Evolutionary conservation across 2,329 filamentous ascomycete genomes (phyloP), one percentile per base, ranked within the genome.

Genomic region (Venturia nashicola): DNA sequence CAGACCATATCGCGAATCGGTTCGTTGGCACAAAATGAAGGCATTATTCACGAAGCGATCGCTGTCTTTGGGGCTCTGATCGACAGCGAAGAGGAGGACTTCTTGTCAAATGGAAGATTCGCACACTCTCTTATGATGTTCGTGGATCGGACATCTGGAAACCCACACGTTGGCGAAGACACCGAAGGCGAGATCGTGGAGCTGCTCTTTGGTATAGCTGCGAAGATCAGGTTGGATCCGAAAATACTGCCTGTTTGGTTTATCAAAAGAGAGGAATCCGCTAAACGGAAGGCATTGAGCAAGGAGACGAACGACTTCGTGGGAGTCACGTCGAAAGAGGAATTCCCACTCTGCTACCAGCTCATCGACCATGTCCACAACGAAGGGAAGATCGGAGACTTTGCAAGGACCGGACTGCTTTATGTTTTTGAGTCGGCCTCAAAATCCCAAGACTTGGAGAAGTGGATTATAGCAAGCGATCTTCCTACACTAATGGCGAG

Each of bases 381-480:
- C 68, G 93, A 97, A 72, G 94, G 94, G 51, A 87, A 93, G 64
- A 89, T 95, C 20, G 94, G 94, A 14, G 94, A 99, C 75, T 99
- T 99, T 79, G 93, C 94, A 2, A 83, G 94, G 65, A 99, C 94
- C 0, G 94, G 94, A 0, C 75, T 99, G 66, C 81, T 99, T 8
- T 99, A 99, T 76, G 90, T 99, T 65, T 96, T 97, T 69, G 93
- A 97, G 76, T 90, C 91, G 0, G 91, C 93, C 0, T 93, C 91
- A 0, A 88, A 86, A 68, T 96, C 91, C 0, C 83, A 86, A 23
- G 83, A 86, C 0, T 76, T 99, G 65, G 94, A 99, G 76, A 89
- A 91, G 71, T 99, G 94, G 94, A 90, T 99, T 67, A 91, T 97
- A 59, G 92, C 96, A 72, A 97, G 93, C 73, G 94, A 99, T 73